Evolutionary conservation across 2,329 filamentous ascomycete genomes (phyloP).

Genomic region (Pseudocercospora eumusae): DNA sequence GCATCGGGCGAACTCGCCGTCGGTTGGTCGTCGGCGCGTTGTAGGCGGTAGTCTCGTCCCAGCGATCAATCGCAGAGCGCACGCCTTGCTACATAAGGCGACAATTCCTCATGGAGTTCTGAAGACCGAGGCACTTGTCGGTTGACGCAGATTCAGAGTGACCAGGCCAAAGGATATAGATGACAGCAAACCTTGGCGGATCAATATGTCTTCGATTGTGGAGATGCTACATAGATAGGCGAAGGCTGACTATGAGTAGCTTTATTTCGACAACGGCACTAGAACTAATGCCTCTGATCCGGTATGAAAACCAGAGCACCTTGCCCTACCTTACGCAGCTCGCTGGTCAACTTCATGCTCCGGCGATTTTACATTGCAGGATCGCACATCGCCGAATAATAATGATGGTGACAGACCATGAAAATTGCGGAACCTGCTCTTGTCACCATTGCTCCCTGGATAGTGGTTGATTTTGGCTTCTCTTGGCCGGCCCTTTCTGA

Average conservation of each 20-base stretch:
- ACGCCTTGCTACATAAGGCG: too few species aligned
- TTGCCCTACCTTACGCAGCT: not conserved
- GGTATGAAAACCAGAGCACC: not conserved
- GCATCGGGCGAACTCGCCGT: too few species aligned
- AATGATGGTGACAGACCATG: not conserved
- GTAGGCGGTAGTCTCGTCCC: too few species aligned
- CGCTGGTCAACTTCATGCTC: not conserved
- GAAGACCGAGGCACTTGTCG: too few species aligned
- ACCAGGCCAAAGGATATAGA: too few species aligned
- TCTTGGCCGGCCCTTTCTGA: not conserved
- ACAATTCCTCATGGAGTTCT: too few species aligned
- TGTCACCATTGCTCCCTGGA: not conserved
- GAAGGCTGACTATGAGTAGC: not conserved
- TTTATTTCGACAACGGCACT: not conserved
- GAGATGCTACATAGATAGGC: not conserved
- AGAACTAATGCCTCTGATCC: not conserved
- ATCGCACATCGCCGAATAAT: not conserved
- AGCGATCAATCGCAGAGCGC: too few species aligned
- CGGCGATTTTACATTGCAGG: not conserved
- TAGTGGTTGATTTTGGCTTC: not conserved
- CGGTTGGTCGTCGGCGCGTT: too few species aligned
- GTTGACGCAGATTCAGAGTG: too few species aligned
- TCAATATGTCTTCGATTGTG: not conserved
- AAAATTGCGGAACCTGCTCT: not conserved
- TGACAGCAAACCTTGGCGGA: not conserved